Percentiles rank a stretch among this genome's conserved stretches.
Evolutionary conservation across 2,329 filamentous ascomycete genomes (phyloP).

Genomic region (Stromatinia cepivora): DNA sequence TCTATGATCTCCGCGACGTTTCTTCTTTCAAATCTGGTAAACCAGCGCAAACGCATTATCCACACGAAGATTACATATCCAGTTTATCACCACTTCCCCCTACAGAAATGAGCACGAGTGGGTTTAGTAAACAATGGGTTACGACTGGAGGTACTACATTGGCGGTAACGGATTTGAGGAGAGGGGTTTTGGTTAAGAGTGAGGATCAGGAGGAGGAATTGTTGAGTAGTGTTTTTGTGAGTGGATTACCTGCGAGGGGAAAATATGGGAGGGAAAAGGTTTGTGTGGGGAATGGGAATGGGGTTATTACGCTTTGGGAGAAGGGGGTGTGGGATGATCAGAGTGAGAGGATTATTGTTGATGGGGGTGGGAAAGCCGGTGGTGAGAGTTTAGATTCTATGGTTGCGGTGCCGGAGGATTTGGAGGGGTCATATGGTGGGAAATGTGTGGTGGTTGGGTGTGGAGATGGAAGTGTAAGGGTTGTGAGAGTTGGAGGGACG

Average conservation of each 20-base stretch:
- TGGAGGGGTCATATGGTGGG: conserved; percentile 58
- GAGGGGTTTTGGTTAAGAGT: conserved; percentile 82
- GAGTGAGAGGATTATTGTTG: conserved; percentile 81
- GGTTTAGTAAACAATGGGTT: conserved; percentile 92
- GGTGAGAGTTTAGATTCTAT: conserved; percentile 83
- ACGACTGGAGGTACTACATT: conserved; percentile 90
- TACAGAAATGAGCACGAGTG: conserved; percentile 77
- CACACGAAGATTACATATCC: conserved; percentile 91
- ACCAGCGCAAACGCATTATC: conserved; percentile 77
- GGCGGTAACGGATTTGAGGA: conserved; percentile 82
- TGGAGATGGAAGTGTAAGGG: conserved; percentile 75
- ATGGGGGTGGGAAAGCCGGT: conserved; percentile 56
- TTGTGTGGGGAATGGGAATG: conserved; percentile 72
- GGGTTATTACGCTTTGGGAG: conserved; percentile 91
- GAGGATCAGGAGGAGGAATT: conserved; percentile 96
- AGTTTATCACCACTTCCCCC: conserved; percentile 82
- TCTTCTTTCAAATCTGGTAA: conserved; percentile 56
- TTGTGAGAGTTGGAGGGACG: conserved; percentile 71
- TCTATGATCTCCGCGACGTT: conserved; percentile 75
- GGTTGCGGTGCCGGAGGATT: conserved; percentile 66
- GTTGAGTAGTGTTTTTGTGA: conserved; percentile 76
- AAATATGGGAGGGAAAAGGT: conserved; percentile 73
- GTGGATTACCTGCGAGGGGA: conserved; percentile 66
- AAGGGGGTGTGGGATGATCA: conserved; percentile 94
- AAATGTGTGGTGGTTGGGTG: conserved; percentile 78